Conservation (phyloP, 129 eudicot species). For the Pulicaria dysenterica region DNA sequence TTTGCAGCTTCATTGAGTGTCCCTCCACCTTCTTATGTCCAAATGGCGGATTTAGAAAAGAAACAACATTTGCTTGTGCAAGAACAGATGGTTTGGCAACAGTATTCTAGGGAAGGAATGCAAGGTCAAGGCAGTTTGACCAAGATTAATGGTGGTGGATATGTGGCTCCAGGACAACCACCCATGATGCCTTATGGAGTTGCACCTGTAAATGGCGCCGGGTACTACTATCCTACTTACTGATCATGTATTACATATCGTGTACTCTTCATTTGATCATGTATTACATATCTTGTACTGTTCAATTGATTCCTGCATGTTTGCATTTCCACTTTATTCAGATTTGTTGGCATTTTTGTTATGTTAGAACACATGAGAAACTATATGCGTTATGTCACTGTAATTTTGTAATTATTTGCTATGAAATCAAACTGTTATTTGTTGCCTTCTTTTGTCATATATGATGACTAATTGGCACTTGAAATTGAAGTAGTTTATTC, state of each 20-base stretch:
- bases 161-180: conserved; percentile 60
- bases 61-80: conserved; percentile 82
- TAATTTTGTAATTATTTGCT: conserved; percentile 28
- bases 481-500: conserved; percentile 29
- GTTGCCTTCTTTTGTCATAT: conserved; percentile 28
- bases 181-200: conserved; percentile 80
- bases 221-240: conserved; percentile 55
- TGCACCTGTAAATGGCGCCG: conserved; percentile 63
- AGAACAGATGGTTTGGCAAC: conserved; percentile 92
- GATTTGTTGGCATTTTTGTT: conserved; percentile 38
- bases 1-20: conserved; percentile 79
- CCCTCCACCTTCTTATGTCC: conserved; percentile 94
- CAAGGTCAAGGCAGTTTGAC: conserved; percentile 81
- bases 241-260: conserved; percentile 23
- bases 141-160: conserved; percentile 58
- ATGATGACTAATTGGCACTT: conserved; percentile 14
- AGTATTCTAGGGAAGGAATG: conserved; percentile 79
- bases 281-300: conserved; percentile 17
- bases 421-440: conserved; percentile 12
- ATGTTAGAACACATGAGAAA: conserved; percentile 33
- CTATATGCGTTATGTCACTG: conserved; percentile 16
- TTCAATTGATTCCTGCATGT: conserved; percentile 19
- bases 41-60: conserved; percentile 91
- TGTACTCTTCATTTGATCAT: conserved; percentile 24
- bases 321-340: neutral